phyloP scores from a whole-genome alignment of 768 basidiomycete species.

The Suillus variegatus region DNA sequence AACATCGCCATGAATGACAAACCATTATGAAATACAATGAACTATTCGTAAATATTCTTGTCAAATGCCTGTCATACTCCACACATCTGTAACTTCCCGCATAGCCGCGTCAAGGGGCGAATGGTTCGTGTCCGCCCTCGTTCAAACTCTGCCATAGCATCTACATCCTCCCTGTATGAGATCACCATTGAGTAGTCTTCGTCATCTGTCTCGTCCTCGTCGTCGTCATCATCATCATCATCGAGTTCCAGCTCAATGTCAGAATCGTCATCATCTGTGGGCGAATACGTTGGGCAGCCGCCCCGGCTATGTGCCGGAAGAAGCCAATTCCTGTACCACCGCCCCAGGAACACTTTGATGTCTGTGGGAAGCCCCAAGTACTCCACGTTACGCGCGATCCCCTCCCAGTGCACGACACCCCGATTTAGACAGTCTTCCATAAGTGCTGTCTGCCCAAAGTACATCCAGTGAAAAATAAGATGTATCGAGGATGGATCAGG shows the following conservation, averaged over 20 bases:
- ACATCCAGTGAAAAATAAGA: slow-evolving; percentile 77
- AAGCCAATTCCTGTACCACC: slow-evolving; percentile 72
- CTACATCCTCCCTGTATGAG: slow-evolving; percentile 41
- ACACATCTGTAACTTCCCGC: slow-evolving; percentile 26
- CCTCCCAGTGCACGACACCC: slow-evolving; percentile 78
- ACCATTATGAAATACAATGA: slow-evolving; percentile 14
- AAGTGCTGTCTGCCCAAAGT: slow-evolving; percentile 67
- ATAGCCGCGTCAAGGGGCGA: slow-evolving; percentile 38
- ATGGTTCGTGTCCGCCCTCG: slow-evolving; percentile 44
- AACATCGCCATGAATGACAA: slow-evolving; percentile 2
- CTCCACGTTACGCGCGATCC: slow-evolving; percentile 85
- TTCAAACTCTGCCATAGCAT: slow-evolving; percentile 39
- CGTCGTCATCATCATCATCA: slow-evolving; percentile 23
- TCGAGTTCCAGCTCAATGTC: slow-evolving; percentile 30
- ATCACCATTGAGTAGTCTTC: slow-evolving; percentile 29
- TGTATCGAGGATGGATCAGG: slow-evolving; percentile 75
- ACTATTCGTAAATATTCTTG: not conserved
- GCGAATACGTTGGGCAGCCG: slow-evolving; percentile 22
- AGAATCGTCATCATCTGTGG: slow-evolving; percentile 40
- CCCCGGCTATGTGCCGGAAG: slow-evolving; percentile 35
- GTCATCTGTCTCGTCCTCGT: slow-evolving; percentile 29
- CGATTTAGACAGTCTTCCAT: slow-evolving; percentile 70
- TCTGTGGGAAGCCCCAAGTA: slow-evolving; percentile 78
- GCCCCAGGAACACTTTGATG: slow-evolving; percentile 75
- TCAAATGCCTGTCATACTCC: slow-evolving; percentile 13